Evolutionary conservation across 345 rosid species (phyloP).

Genomic region (Citrus hindsii): DNA sequence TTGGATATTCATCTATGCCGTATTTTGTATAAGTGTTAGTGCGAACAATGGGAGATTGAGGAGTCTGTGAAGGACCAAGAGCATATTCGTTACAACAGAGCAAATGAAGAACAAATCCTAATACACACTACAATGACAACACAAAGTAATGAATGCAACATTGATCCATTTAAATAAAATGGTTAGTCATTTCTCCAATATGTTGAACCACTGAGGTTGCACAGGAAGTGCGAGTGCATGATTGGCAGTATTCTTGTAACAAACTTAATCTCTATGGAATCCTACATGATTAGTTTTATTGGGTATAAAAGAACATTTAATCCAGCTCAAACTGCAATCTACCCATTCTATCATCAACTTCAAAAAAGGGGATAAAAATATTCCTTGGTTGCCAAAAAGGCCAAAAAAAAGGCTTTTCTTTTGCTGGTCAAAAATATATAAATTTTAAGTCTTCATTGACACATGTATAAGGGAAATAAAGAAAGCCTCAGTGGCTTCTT

Average conservation of each 20-base stretch:
- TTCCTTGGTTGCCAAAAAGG: background rate
- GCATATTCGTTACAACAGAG: conserved; percentile 4
- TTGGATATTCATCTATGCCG: conserved; percentile 75
- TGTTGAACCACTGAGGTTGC: background rate
- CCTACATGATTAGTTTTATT: background rate
- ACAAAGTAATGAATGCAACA: background rate
- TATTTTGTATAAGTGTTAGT: conserved; percentile 71
- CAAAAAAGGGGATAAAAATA: background rate
- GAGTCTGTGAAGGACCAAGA: conserved; percentile 68
- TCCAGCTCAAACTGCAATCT: background rate
- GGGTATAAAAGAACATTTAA: background rate
- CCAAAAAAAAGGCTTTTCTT: background rate
- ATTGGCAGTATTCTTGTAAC: background rate
- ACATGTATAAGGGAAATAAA: background rate
- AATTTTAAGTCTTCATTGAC: background rate
- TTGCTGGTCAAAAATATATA: background rate
- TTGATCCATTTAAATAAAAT: background rate
- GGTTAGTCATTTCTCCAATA: background rate
- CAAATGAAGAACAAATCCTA: background rate
- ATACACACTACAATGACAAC: background rate
- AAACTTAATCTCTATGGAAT: background rate
- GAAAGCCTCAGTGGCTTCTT: background rate
- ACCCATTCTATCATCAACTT: background rate
- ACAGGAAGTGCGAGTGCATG: background rate
- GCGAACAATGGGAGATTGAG: conserved; percentile 90